Conservation (phyloP, 805 yeast species). For the Debaryomyces maramus region DNA sequence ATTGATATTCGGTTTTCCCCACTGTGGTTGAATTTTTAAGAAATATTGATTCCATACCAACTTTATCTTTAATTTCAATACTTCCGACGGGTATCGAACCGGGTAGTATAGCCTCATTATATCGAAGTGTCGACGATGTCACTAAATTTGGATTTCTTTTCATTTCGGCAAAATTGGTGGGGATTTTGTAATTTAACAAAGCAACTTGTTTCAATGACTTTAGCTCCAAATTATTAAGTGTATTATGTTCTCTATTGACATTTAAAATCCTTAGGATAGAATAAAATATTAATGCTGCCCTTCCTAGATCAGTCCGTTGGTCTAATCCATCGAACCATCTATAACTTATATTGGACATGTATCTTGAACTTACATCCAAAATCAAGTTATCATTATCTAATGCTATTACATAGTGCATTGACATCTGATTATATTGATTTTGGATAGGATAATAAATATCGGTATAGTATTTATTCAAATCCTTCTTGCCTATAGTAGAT, state of each 20-base stretch:
- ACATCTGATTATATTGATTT: conserved; percentile 26
- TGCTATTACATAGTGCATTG: conserved; percentile 30
- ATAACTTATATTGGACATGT: conserved; percentile 30
- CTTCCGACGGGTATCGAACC: conserved; percentile 14
- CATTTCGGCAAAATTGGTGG: conserved; percentile 24
- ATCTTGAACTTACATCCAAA: conserved; percentile 31
- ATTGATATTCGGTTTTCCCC: conserved; percentile 34
- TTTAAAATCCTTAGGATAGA: conserved; percentile 25
- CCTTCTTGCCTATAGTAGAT: not conserved
- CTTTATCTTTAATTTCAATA: conserved; percentile 13
- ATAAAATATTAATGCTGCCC: conserved; percentile 23
- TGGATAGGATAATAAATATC: conserved; percentile 20
- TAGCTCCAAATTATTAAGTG: conserved; percentile 16
- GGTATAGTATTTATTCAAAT: conserved; percentile 11
- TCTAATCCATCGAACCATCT: conserved; percentile 29
- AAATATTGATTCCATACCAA: conserved; percentile 16
- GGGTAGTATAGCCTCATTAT: conserved; percentile 24
- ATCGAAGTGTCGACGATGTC: conserved; percentile 21
- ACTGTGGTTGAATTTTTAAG: conserved; percentile 19
- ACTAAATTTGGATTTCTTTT: conserved; percentile 29
- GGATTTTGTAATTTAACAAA: conserved; percentile 22
- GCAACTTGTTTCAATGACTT: conserved; percentile 21
- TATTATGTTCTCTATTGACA: conserved; percentile 4
- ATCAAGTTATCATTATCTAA: conserved; percentile 16
- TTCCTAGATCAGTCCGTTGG: conserved; percentile 27